Evolutionary conservation across 345 rosid genomes (phyloP), one percentile per base, ranked within the genome.

Genomic region (Lenwebbia sp.): DNA sequence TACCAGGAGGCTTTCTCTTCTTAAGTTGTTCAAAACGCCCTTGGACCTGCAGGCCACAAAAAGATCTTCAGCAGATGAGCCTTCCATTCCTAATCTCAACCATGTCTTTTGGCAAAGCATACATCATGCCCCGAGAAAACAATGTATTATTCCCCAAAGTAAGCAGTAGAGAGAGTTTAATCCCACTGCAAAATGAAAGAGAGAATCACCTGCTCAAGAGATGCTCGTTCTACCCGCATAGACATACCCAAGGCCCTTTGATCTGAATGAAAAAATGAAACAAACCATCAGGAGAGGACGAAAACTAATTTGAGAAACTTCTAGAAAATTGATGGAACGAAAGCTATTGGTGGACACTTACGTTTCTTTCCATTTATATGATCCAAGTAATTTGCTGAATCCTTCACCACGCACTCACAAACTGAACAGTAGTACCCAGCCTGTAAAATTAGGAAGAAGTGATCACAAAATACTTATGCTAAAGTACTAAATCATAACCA

Each of bases 351-450:
- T 54, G 40, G 83, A 6, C 26, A 88, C 96, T 3, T 91, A 96
- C 99, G 99, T 89, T 97, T 97, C 88, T 97, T 97, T 86, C 99
- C 99, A 94, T 97, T 97, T 54, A 96, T 97, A 88, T 97, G 99
- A 91, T 97, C 99, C 91, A 97, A 92, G 93, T 97, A 97, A 94
- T 96, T 97, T 30, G 98, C 99, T 10, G 99, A 97, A 91, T 97
- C 99, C 95, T 97, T 96, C 44, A 97, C 99, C 22, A 96, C 99
- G 89, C 99, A 97, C 84, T 96, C 97, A 82, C 99, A 97, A 85
- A 96, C 99, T 6, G 95, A 92, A 88, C 99, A 97, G 89, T 88
- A 97, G 90, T 96, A 97, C 86, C 99, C 99, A 56, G 99, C 99
- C 99, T 96, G 94, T 87, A 86, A 53, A 87, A 89, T 41, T 86